Conservation (phyloP, 805 yeast species). For the Lipomyces orientalis region DNA sequence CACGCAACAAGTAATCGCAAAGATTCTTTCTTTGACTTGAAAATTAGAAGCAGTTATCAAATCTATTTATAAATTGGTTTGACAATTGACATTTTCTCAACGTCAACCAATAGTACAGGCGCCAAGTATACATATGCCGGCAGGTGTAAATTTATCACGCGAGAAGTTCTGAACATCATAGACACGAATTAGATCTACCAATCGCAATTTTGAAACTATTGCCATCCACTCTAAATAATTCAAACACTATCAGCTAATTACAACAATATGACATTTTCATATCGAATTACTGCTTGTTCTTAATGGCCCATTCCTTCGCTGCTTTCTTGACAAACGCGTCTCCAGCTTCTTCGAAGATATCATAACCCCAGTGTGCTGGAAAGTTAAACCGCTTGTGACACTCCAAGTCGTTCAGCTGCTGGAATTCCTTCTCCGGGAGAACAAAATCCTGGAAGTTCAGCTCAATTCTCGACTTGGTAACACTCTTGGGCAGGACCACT, state of each 20-base stretch:
- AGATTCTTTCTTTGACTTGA: no score
- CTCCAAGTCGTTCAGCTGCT: constrained; percentile 41
- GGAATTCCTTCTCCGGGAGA: constrained; percentile 52
- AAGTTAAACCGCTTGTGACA: constrained; percentile 40
- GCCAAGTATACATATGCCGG: no score
- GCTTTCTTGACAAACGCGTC: constrained; percentile 16
- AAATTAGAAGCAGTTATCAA: no score
- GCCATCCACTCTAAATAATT: not conserved
- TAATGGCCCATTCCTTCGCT: constrained; percentile 20
- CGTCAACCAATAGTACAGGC: no score
- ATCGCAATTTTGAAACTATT: no score
- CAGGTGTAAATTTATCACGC: no score
- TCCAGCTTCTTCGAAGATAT: constrained; percentile 40
- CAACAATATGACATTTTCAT: not conserved
- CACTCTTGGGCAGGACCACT: constrained; percentile 49
- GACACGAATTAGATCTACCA: no score
- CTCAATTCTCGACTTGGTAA: constrained; percentile 65
- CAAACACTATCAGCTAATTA: no score
- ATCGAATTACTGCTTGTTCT: not conserved
- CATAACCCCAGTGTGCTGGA: constrained; percentile 44
- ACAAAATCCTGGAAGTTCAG: constrained; percentile 49
- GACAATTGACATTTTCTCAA: no score
- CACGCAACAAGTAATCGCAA: no score
- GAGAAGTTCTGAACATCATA: no score
- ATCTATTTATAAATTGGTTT: no score